Conservation (phyloP, 495 filamentous ascomycete species). For the Hyphodiscus hymeniophilus region DNA sequence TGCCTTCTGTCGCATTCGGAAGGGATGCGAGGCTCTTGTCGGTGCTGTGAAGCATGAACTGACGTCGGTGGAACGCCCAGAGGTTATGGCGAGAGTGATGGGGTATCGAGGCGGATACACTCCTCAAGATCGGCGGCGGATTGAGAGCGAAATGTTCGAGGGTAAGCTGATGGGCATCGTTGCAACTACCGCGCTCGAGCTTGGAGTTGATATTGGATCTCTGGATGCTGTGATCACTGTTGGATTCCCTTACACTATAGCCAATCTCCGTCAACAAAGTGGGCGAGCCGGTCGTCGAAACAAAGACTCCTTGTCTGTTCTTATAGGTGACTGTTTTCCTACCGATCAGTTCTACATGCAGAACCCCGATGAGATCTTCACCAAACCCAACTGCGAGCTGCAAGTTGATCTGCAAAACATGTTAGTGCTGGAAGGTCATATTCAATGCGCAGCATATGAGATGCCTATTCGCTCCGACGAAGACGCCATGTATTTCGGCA, state of each 20-base stretch:
- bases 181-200: slow-evolving; percentile 84
- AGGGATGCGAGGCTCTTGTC: slow-evolving; percentile 79
- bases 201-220: slow-evolving; percentile 93
- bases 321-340: slow-evolving; percentile 87
- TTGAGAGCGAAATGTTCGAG: slow-evolving; percentile 96
- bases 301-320: slow-evolving; percentile 84
- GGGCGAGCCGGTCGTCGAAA: slow-evolving; percentile 89
- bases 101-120: slow-evolving; percentile 95
- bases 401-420: slow-evolving; percentile 88
- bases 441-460: slow-evolving; percentile 94
- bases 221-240: slow-evolving; percentile 91
- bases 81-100: slow-evolving; percentile 77
- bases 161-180: slow-evolving; percentile 90
- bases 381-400: slow-evolving; percentile 77
- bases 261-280: slow-evolving; percentile 90
- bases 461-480: slow-evolving; percentile 77
- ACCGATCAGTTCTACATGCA: slow-evolving; percentile 96
- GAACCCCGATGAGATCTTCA: slow-evolving; percentile 95
- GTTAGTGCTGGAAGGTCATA: slow-evolving; percentile 83
- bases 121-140: slow-evolving; percentile 80
- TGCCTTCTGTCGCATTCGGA: slow-evolving; percentile 81
- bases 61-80: slow-evolving; percentile 56
- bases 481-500: slow-evolving; percentile 73
- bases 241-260: slow-evolving; percentile 91
- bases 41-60: slow-evolving; percentile 74